Evolutionary conservation across 2,329 filamentous ascomycete genomes (phyloP).

Genomic region (Aspergillus flavus): DNA sequence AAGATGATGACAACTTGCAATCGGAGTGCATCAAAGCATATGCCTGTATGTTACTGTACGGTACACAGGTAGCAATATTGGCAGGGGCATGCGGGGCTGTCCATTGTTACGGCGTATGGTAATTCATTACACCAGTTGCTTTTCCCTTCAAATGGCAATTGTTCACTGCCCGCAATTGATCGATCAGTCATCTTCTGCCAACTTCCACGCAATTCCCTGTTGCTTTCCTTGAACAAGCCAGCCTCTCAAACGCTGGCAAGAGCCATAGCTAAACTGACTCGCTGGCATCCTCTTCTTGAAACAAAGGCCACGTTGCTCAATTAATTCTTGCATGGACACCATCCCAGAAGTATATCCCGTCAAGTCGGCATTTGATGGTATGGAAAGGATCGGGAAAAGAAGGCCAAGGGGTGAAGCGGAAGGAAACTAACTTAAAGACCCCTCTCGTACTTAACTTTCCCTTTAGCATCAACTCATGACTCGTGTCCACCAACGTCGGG

Average conservation of each 20-base stretch:
- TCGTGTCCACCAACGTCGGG: not conserved
- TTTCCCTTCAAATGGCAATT: not conserved
- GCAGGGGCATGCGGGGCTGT: not conserved
- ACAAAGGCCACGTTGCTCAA: not conserved
- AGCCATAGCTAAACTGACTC: not conserved
- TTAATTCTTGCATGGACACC: not conserved
- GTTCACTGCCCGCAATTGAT: not conserved
- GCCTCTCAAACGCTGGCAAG: not conserved
- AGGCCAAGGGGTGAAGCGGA: not conserved
- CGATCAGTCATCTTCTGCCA: conserved; percentile 1
- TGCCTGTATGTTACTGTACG: not conserved
- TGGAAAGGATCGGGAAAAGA: not conserved
- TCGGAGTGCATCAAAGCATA: not conserved
- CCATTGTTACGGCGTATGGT: not conserved
- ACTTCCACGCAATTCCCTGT: not conserved
- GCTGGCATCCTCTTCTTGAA: not conserved
- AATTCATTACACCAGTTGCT: not conserved
- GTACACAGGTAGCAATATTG: not conserved
- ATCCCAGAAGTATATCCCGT: not conserved
- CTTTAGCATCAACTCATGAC: not conserved
- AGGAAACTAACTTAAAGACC: not conserved
- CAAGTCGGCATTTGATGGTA: not conserved
- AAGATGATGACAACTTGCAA: not conserved
- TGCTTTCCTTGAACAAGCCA: not conserved
- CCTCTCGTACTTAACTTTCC: not conserved